Base-by-base conservation (phyloP, 2,329 filamentous ascomycete species). In the Claviceps paspali region DNA sequence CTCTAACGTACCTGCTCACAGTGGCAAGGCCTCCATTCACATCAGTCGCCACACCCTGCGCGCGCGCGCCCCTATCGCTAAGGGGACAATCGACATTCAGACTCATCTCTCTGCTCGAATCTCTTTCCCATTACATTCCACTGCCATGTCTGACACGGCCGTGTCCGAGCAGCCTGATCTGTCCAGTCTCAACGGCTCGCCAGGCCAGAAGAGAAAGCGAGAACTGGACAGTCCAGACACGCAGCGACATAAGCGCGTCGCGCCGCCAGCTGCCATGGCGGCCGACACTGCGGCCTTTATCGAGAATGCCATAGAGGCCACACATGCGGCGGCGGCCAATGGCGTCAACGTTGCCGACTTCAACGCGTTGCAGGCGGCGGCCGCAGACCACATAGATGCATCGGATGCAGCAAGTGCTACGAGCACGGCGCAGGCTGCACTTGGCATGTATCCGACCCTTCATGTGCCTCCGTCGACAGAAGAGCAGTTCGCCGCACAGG, bases 381-480 rank as follows among this genome's bases (percentile, higher is more conserved):
- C 57, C 31, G 56, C 52, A 18, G 56, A 68, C 14, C 66, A 70
- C 43, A 6, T 5, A 2, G 17, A 31, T 9, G 29, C 29, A n/a
- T 12, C 29, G 5, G 18, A 73, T 44, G 61, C 66, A 9, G 59
- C 64, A 38, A 70, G 66, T 47, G 71, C 69, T 15, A 72, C 71
- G 4, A 74, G 63, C 47, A 76, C 72, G 11, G 72, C 72, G 5
- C 71, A 73, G 29, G 72, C 72, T 10, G 71, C 71, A 21, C 57
- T 76, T 3, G 66, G 65, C 39, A 71, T 76, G 63, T 76, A 73
- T 48, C 71, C 71, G 5, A 71, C 70, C 2, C 57, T 76, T 3
- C 70, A 75, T 44, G 66, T 75, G 3, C 70, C 71, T 3, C 62
- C 65, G 17, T 61, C 68, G 3, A 75, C 71, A 0, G 70, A 74